Conservation (phyloP, 257 asterid species). For the Prunella vulgaris region DNA sequence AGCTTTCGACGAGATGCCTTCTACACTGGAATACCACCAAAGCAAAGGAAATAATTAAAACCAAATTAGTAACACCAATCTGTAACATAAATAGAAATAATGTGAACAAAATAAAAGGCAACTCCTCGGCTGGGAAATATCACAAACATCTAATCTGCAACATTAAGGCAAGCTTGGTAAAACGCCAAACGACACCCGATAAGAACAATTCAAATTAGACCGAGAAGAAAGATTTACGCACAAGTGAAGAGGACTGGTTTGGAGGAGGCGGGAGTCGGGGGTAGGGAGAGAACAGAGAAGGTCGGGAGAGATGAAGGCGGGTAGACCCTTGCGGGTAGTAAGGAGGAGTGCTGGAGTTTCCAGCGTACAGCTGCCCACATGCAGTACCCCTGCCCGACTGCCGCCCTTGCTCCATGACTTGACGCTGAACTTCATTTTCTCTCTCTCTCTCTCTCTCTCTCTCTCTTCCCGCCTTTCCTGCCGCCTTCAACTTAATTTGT, state of each 20-base stretch:
- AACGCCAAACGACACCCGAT: not conserved
- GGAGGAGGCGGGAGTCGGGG: conserved; percentile 76
- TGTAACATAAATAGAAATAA: not conserved
- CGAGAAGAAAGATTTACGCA: conserved; percentile 11
- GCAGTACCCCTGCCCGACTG: conserved; percentile 62
- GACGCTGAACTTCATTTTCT: conserved; percentile 61
- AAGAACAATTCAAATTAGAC: not conserved
- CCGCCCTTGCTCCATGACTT: conserved; percentile 73
- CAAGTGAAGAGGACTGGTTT: conserved; percentile 84
- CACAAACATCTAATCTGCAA: conserved; percentile 29
- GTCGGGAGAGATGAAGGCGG: conserved; percentile 85
- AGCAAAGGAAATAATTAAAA: not conserved
- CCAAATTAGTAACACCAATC: conserved; percentile 21
- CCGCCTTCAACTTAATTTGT: not conserved
- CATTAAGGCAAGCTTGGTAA: not conserved
- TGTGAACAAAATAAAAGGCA: not conserved
- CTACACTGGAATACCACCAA: conserved; percentile 45
- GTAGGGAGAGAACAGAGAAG: conserved; percentile 70
- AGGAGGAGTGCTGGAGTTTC: conserved; percentile 90
- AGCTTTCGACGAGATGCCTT: conserved; percentile 57
- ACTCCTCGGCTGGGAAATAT: not conserved
- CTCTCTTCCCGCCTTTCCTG: not conserved
- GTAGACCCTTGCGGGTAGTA: conserved; percentile 82
- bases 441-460: not conserved
- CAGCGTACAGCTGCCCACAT: conserved; percentile 46